phyloP scores from a whole-genome alignment of 371 early-diverging fungal species.

The Gilbertella persicaria region DNA sequence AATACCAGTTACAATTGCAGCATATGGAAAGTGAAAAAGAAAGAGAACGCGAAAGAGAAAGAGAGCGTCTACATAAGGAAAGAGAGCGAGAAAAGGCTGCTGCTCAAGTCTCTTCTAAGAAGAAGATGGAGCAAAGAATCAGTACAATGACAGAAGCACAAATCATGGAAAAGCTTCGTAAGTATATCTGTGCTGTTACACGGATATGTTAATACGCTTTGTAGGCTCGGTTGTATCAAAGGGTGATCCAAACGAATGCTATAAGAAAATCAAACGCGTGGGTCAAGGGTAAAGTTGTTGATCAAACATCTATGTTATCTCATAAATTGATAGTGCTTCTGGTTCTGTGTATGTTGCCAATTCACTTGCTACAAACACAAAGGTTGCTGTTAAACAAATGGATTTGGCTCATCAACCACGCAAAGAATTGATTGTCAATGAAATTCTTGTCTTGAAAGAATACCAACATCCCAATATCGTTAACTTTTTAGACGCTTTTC shows the following conservation, averaged over 20 bases:
- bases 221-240: conserved; percentile 73
- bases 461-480: conserved; percentile 94
- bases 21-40: conserved; percentile 10
- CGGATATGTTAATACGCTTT: neutral
- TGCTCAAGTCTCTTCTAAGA: conserved; percentile 38
- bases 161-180: conserved; percentile 86
- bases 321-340: conserved; percentile 90
- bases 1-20: conserved; percentile 11
- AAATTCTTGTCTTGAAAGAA: conserved; percentile 95
- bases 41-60: conserved; percentile 29
- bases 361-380: conserved; percentile 61
- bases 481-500: conserved; percentile 89
- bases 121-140: conserved; percentile 69
- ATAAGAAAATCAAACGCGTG: conserved; percentile 89
- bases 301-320: neutral
- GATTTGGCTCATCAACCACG: conserved; percentile 90
- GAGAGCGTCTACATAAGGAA: conserved; percentile 35
- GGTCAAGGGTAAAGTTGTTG: conserved; percentile 84
- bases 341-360: conserved; percentile 93
- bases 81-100: conserved; percentile 43
- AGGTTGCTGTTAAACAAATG: conserved; percentile 98
- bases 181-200: conserved; percentile 15
- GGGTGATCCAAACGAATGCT: conserved; percentile 84
- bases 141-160: conserved; percentile 89
- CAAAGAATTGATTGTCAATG: conserved; percentile 94